These are phyloP conservation scores for Thelonectria blattea DNA, from an alignment of 2,329 filamentous ascomycete genomes.

Conservation along the genomic window DNA sequence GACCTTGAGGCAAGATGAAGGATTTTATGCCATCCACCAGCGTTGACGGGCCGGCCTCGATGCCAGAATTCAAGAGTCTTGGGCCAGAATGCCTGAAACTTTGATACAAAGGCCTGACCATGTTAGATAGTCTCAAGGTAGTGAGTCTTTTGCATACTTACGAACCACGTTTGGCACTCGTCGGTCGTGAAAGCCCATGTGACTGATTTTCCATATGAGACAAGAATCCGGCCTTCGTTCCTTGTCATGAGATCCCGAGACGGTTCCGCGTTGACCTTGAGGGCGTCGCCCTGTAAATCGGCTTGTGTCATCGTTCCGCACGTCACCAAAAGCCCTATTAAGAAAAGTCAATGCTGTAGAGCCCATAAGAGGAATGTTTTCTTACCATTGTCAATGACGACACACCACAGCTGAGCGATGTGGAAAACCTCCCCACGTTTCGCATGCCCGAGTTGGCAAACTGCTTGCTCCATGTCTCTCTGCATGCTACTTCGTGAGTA, in stretches of 20 bases:
- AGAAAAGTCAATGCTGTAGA: conserved; percentile 1
- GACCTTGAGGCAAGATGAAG: conserved; percentile 36
- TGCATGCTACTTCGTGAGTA: conserved; percentile 47
- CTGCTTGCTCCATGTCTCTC: conserved; percentile 55
- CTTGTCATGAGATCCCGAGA: conserved; percentile 26
- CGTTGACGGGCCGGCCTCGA: conserved; percentile 38
- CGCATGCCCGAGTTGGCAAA: conserved; percentile 47
- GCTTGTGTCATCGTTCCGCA: conserved; percentile 47
- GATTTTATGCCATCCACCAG: conserved; percentile 40
- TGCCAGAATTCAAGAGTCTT: conserved; percentile 45
- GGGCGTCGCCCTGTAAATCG: conserved; percentile 41
- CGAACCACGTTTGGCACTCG: conserved; percentile 54
- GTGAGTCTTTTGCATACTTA: conserved; percentile 34
- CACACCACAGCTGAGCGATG: conserved; percentile 55
- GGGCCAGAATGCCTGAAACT: conserved; percentile 53
- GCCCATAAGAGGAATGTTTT: background rate
- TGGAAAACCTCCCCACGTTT: conserved; percentile 51
- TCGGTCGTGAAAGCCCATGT: conserved; percentile 47
- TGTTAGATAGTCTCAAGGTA: conserved; percentile 9
- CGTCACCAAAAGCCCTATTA: conserved; percentile 47
- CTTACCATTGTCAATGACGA: conserved; percentile 53
- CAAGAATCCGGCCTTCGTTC: conserved; percentile 39
- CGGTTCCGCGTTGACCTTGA: conserved; percentile 42
- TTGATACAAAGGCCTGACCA: conserved; percentile 45
- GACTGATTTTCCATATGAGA: conserved; percentile 44